phyloP scores from a whole-genome alignment of 176 grass and related monocot species.

The Eragrostis curvula region DNA sequence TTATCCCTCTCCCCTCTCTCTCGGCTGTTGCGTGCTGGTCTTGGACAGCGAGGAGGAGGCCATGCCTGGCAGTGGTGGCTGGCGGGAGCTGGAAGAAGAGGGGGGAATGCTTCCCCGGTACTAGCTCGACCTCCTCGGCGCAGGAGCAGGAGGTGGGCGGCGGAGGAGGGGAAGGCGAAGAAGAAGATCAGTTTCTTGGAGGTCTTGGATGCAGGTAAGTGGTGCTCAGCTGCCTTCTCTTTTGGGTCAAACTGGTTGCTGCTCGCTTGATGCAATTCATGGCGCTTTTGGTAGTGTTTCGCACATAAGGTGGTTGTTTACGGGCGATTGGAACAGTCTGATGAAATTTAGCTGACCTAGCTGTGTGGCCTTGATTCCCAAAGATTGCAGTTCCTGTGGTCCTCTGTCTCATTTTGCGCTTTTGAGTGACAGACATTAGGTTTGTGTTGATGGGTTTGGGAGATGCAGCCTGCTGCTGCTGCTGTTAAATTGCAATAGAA shows the following conservation, averaged over 20 bases:
- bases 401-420: background rate
- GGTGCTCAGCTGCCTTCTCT: background rate
- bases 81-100: background rate
- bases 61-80: background rate
- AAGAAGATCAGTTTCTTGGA: background rate
- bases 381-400: background rate
- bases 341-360: background rate
- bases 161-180: background rate
- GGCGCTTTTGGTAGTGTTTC: background rate
- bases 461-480: background rate
- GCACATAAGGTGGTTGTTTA: background rate
- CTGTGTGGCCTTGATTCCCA: background rate
- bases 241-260: background rate
- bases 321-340: background rate
- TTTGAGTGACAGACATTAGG: background rate
- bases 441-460: background rate
- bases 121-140: background rate
- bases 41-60: conserved; percentile 23
- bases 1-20: background rate
- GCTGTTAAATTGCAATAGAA: background rate
- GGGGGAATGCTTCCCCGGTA: background rate
- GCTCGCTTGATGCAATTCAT: background rate
- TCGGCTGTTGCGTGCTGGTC: conserved; percentile 5
- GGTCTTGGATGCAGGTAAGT: conserved; percentile 55
- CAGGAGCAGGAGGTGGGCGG: background rate